Conservation (phyloP, 768 basidiomycete species). For the Naganishia friedmannii region DNA sequence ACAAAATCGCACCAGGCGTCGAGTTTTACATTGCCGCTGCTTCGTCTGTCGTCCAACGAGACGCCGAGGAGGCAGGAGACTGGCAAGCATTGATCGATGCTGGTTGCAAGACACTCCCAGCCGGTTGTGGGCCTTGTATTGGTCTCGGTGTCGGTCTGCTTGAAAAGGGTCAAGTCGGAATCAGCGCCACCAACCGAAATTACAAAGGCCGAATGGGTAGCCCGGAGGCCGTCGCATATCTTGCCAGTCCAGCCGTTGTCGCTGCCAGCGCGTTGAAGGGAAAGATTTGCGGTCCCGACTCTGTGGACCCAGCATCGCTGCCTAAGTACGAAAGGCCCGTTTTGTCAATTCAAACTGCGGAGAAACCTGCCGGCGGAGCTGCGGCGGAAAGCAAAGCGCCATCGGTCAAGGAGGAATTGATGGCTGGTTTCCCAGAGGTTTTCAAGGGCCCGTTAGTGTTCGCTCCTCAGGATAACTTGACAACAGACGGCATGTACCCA, state of each 20-base stretch:
- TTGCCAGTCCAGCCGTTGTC: conserved; percentile 94
- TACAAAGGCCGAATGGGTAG: conserved; percentile 99
- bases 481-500: conserved; percentile 97
- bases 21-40: conserved; percentile 98
- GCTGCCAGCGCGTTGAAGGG: conserved; percentile 93
- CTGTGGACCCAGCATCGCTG: conserved; percentile 59
- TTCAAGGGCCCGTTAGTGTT: conserved; percentile 88
- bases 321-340: conserved; percentile 53
- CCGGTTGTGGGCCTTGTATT: conserved; percentile 97
- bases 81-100: conserved; percentile 83
- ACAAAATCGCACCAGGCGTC: conserved; percentile 75
- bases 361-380: conserved; percentile 38
- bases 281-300: conserved; percentile 78
- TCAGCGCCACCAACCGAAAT: conserved; percentile 97
- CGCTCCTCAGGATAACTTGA: conserved; percentile 92
- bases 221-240: conserved; percentile 89
- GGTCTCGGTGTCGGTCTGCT: conserved; percentile 88
- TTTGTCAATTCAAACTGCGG: conserved; percentile 45
- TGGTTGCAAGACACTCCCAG: conserved; percentile 87
- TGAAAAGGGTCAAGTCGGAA: conserved; percentile 91
- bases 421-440: conserved; percentile 74
- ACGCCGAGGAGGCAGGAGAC: conserved; percentile 77
- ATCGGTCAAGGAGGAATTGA: conserved; percentile 61
- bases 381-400: conserved; percentile 38
- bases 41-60: conserved; percentile 83